Evolutionary conservation across 352 stramenopile species (phyloP).

Genomic region (Pythium periplocum): DNA sequence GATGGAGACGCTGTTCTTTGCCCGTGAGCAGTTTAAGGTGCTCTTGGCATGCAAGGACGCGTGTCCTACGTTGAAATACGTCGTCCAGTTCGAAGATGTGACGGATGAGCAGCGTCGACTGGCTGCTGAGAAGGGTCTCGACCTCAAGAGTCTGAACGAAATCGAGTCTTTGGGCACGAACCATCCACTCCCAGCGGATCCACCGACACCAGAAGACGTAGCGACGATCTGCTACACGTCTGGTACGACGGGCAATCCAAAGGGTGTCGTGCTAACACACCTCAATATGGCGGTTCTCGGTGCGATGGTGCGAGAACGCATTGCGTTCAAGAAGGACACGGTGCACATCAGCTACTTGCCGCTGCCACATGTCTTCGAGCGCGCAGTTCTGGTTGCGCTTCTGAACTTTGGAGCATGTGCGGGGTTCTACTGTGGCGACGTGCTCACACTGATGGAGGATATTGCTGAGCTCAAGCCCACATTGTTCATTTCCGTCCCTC

Average conservation of each 20-base stretch:
- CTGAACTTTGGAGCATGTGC: slow-evolving; percentile 70
- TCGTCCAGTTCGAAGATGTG: slow-evolving; percentile 32
- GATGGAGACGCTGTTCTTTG: slow-evolving; percentile 39
- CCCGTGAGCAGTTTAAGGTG: slow-evolving; percentile 29
- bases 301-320: slow-evolving; percentile 13
- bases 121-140: slow-evolving; percentile 15
- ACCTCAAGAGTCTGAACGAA: slow-evolving; percentile 26
- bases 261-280: slow-evolving; percentile 92
- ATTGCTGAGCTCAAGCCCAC: slow-evolving; percentile 86
- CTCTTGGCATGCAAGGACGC: slow-evolving; percentile 26
- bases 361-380: slow-evolving; percentile 94
- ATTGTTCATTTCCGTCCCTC: slow-evolving; percentile 87
- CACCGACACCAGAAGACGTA: slow-evolving; percentile 58
- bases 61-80: slow-evolving; percentile 29
- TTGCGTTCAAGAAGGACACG: slow-evolving; percentile 38
- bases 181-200: slow-evolving; percentile 23
- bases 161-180: slow-evolving; percentile 20
- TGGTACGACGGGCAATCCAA: slow-evolving; percentile 91
- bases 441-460: slow-evolving; percentile 90
- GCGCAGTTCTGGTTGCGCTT: slow-evolving; percentile 83
- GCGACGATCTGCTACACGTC: slow-evolving; percentile 91
- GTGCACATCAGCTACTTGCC: slow-evolving; percentile 94
- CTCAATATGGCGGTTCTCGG: slow-evolving; percentile 30
- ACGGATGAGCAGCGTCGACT: slow-evolving; percentile 19
- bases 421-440: slow-evolving; percentile 78